Evolutionary conservation across 345 rosid genomes (phyloP), one percentile per base, ranked within the genome.

Genomic region (Populus deltoides): DNA sequence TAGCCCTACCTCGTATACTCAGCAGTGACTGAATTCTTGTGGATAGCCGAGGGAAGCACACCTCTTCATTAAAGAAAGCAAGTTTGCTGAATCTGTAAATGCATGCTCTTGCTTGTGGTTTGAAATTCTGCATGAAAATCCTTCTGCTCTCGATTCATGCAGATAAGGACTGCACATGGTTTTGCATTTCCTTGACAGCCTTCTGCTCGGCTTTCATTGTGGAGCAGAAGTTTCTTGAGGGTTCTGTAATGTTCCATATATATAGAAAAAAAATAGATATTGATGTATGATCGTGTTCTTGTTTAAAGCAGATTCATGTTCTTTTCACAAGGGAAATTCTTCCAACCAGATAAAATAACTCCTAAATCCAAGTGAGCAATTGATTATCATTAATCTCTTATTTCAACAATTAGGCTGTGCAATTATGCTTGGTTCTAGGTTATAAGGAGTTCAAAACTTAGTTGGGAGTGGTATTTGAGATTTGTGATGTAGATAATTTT

Each of bases 1-100:
- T 85, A 72, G 79, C 74, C 27, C 31, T 65, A 43, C 24, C 63
- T 29, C 9, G 15, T 47, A 69, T 51, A 66, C 66, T 66, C 59
- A 63, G 62, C 53, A 39, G 9, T 36, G 27, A 70, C 68, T 70
- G 45, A 66, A 66, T 72, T 76, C 76, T 69, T 51, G 18, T 49
- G 61, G 55, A 39, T 61, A 63, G 31, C 47, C 7, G 70, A 66
- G 49, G 81, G 53, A 22, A 41, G 47, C 59, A 49, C 35, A 27
- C 31, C 51, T 7, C 13, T 41, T 67, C 8, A 33, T 13, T 18
- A 8, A 70, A 55, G 71, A 3, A 66, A 66, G 55, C 76, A 67
- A 17, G 45, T 38, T 10, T n/a, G 57, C 38, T 13, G 35, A 45
- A 66, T 75, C n/a, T 5, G 18, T 55, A 38, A 36, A 39, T 2